Percentiles rank a stretch among this genome's conserved stretches.
Evolutionary conservation across 1,284 basidiomycete species (phyloP).

Genomic region (Melampsora larici-populina): DNA sequence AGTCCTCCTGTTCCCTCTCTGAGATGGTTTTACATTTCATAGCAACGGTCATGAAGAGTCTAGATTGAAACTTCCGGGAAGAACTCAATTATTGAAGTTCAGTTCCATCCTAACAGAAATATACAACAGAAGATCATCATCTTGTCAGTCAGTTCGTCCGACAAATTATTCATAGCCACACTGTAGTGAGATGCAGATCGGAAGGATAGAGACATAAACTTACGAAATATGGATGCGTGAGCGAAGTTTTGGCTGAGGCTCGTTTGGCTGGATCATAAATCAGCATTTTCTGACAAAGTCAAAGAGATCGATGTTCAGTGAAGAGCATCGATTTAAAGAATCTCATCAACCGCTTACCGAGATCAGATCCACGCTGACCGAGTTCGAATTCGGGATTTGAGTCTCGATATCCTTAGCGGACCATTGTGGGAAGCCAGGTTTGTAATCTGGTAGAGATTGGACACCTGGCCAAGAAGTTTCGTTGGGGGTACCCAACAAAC

Average conservation of each 20-base stretch:
- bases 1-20: too few relatives aligned
- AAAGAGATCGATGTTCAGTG: neutral
- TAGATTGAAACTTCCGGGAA: too few relatives aligned
- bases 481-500: conserved; percentile 88
- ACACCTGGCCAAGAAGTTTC: conserved; percentile 92
- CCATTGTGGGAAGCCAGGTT: conserved; percentile 96
- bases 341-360: conserved; percentile 58
- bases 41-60: too few relatives aligned
- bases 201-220: neutral
- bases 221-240: conserved; percentile 74
- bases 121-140: too few relatives aligned
- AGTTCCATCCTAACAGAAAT: too few relatives aligned
- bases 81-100: too few relatives aligned
- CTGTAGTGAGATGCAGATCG: neutral
- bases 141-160: too few relatives aligned
- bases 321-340: neutral
- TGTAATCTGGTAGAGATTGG: conserved; percentile 85
- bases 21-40: too few relatives aligned
- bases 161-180: too few relatives aligned
- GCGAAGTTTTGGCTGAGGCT: conserved; percentile 85
- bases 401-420: conserved; percentile 61
- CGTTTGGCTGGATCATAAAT: conserved; percentile 90
- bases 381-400: conserved; percentile 62
- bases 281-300: conserved; percentile 64
- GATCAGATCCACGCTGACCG: conserved; percentile 74